A percentile compares a stretch with the other conserved stretches of the same genome.
These are phyloP conservation scores for Austroboletus novae-zelandiae DNA, from an alignment of 1,284 basidiomycete genomes.

Conservation along the genomic window DNA sequence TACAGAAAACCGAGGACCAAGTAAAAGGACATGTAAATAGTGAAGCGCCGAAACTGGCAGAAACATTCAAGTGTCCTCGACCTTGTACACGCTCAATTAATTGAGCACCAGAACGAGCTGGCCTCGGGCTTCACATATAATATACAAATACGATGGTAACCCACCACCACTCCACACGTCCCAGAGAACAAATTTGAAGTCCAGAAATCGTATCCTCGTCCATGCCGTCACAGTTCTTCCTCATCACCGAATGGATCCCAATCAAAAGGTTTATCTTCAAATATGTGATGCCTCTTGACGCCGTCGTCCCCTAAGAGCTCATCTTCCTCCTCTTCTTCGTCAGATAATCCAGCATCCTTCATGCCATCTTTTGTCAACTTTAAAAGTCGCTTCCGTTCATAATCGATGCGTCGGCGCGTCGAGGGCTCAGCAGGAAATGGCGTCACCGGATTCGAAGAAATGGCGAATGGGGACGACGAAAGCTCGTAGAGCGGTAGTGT, in stretches of 20 bases:
- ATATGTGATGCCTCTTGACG: constrained; percentile 23
- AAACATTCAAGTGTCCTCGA: too few relatives aligned
- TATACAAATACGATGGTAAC: constrained; percentile 4
- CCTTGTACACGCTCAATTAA: too few relatives aligned
- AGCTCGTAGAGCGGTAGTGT: constrained; percentile 29
- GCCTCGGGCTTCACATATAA: too few relatives aligned
- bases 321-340: constrained; percentile 28
- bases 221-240: constrained; percentile 14
- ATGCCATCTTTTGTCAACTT: constrained; percentile 30
- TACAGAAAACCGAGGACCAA: too few relatives aligned
- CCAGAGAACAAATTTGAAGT: neutral
- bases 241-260: constrained; percentile 33
- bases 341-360: constrained; percentile 26
- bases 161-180: neutral
- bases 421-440: constrained; percentile 30
- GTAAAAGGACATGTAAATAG: too few relatives aligned
- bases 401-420: constrained; percentile 31
- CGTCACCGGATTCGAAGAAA: constrained; percentile 31
- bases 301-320: constrained; percentile 11
- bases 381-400: constrained; percentile 27
- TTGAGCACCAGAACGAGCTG: too few relatives aligned
- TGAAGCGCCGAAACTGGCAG: too few relatives aligned
- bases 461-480: constrained; percentile 26
- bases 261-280: constrained; percentile 30
- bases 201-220: neutral